Evolutionary conservation across 163 green algal genomes (phyloP).

Genomic region (Scenedesmus sp.): DNA sequence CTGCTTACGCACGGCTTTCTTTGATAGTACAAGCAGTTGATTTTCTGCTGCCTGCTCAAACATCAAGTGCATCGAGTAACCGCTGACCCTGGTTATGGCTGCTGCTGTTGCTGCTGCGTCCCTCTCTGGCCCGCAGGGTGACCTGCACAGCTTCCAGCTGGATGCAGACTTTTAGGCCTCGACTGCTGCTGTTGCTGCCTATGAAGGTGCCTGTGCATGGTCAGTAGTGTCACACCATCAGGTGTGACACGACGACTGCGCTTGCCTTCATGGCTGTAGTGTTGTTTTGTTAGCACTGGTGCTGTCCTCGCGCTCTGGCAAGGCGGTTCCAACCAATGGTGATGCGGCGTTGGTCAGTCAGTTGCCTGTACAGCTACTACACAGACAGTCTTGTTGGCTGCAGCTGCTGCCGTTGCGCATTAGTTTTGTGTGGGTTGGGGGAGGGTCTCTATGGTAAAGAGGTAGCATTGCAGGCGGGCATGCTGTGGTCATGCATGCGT

Average conservation of each 20-base stretch:
- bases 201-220: too few species aligned
- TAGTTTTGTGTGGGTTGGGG: neutral
- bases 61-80: too few species aligned
- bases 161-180: conserved; percentile 53
- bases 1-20: too few species aligned
- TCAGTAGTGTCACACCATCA: neutral
- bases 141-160: conserved; percentile 58
- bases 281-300: neutral
- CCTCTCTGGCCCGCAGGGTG: conserved; percentile 14
- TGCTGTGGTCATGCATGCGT: too few species aligned
- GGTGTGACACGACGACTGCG: neutral
- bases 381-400: neutral
- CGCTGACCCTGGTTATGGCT: too few species aligned
- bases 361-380: neutral
- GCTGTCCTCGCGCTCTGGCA: neutral
- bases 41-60: too few species aligned
- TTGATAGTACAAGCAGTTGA: too few species aligned
- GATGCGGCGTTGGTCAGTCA: neutral
- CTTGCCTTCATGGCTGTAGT: neutral
- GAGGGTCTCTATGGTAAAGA: neutral
- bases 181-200: neutral
- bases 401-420: neutral
- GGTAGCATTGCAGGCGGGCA: neutral
- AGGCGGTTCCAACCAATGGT: neutral
- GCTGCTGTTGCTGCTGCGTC: neutral